These are phyloP conservation scores for Batrachochytrium dendrobatidis DNA, from an alignment of 371 early-diverging fungal genomes.

Conservation along the genomic window DNA sequence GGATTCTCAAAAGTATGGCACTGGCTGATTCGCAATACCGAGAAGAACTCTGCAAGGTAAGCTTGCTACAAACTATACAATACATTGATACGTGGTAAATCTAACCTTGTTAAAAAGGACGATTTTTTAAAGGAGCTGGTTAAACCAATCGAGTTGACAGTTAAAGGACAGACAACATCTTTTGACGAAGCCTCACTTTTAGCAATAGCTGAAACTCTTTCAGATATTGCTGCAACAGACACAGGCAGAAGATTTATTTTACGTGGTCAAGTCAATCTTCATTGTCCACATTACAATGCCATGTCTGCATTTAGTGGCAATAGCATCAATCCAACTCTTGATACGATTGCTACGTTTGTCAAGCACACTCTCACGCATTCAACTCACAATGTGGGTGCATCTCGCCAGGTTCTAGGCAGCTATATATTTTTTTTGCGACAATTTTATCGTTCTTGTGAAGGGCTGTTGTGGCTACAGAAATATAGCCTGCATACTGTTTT, in stretches of 20 bases:
- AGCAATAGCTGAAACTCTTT: constrained; percentile 26
- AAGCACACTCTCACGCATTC: neutral
- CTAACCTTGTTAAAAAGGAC: constrained; percentile 10
- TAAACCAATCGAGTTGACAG: constrained; percentile 14
- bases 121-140: constrained; percentile 21
- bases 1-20: constrained; percentile 15
- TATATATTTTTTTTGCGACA: constrained; percentile 36
- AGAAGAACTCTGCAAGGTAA: constrained; percentile 17
- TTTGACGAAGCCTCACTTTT: constrained; percentile 18
- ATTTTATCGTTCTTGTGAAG: constrained; percentile 36
- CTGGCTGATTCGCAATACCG: constrained; percentile 9
- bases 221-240: constrained; percentile 30
- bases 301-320: neutral
- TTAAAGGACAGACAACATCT: neutral
- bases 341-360: constrained; percentile 8
- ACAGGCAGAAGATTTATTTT: constrained; percentile 20
- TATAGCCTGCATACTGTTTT: constrained; percentile 22
- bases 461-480: constrained; percentile 21
- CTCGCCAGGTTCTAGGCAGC: constrained; percentile 18
- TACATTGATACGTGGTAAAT: neutral
- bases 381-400: neutral
- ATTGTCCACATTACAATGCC: neutral
- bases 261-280: constrained; percentile 4
- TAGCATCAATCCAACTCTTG: neutral
- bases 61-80: neutral